Evolutionary conservation across 371 early-diverging fungal species (phyloP), one percentile per base, ranked within the genome.

Genomic region (Rhizomucor pusillus): DNA sequence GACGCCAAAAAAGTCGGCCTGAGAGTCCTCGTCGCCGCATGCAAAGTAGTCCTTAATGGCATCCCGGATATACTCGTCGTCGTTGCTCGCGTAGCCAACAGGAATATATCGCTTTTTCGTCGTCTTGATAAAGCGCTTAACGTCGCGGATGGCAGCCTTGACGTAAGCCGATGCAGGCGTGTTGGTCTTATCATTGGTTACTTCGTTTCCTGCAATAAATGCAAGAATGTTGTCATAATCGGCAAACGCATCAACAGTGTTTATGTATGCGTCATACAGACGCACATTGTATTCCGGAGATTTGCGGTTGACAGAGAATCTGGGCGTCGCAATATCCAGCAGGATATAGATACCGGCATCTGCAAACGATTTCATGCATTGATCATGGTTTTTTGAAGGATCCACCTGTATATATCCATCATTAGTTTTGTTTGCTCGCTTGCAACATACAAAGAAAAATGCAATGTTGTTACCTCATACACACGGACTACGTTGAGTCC

Each of bases 121-220:
- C 1, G 56, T 52, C 43, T 66, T 68, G 34, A 90, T 66, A 54
- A 86, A 87, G 1, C 67, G 67, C 60, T 90, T 91, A 33, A 82
- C 75, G 54, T 92, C 92, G 29, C 90, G 79, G 18, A 90, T 54
- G 3, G 84, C 65, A 11, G 90, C 91, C 53, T 87, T 87, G 59
- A 90, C 89, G 58, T 79, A 87, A 0, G 85, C 85, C 5, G 88
- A 80, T 2, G 91, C 86, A 1, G 67, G 62, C 2, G 90, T 90
- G 12, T 85, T 86, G 16, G 75, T 68, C 24, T 71, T 71, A 56
- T 84, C 84, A 53, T 87, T 89, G 25, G 88, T 82, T 9, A 90
- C 91, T 66, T 90, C 92, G 63, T 92, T 92, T 11, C 92, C 91
- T 14, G 85, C 87, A 59, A 91, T 72, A 69, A 90, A 92, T 3